Conservation (phyloP, 352 stramenopile species). For the Pilasporangium apinafurcum region DNA sequence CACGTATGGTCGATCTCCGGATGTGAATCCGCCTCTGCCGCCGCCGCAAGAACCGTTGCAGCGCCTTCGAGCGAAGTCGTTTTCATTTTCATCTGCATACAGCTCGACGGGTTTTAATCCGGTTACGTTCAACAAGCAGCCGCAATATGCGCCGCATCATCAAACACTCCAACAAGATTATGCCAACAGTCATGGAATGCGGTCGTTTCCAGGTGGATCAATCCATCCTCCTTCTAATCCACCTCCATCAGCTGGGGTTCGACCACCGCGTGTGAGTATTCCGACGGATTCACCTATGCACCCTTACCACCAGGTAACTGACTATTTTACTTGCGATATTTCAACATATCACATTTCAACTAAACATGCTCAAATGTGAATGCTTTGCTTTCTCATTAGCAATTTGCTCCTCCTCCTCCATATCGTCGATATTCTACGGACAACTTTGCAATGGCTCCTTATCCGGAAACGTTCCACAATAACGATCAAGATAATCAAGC, state of each 20-base stretch:
- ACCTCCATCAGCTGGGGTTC: constrained; percentile 23
- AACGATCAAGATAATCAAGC: constrained; percentile 45
- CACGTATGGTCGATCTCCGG: constrained; percentile 35
- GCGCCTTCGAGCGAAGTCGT: constrained; percentile 65
- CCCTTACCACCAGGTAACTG: constrained; percentile 51
- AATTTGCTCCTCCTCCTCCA: constrained; percentile 25
- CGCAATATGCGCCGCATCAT: constrained; percentile 33
- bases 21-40: constrained; percentile 62
- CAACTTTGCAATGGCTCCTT: constrained; percentile 50
- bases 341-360: no score
- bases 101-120: constrained; percentile 40
- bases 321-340: background rate
- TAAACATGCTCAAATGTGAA: no score
- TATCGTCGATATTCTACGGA: constrained; percentile 76
- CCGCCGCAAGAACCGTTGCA: constrained; percentile 56
- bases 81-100: constrained; percentile 68
- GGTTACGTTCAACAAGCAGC: constrained; percentile 29
- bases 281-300: constrained; percentile 60
- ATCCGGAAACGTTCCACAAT: constrained; percentile 45
- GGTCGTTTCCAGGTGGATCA: constrained; percentile 35
- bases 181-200: constrained; percentile 45
- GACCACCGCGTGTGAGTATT: constrained; percentile 64
- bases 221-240: constrained; percentile 28
- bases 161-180: constrained; percentile 40
- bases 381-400: constrained; percentile 10